Conservation (phyloP, 2,329 filamentous ascomycete genomes). For the Pseudogymnoascus pannorum region DNA sequence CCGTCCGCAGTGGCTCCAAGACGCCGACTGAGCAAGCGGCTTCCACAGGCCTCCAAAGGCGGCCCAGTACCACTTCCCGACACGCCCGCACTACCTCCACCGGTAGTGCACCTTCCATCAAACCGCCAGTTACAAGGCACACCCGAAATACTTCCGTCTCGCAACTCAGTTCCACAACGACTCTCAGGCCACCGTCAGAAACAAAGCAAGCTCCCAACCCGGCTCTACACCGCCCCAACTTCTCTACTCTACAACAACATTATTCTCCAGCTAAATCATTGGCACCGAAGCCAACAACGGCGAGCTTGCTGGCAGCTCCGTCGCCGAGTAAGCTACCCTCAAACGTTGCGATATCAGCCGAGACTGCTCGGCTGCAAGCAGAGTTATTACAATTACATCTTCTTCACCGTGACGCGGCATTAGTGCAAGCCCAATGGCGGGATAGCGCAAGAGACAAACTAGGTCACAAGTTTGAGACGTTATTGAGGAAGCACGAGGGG, state of each 20-base stretch:
- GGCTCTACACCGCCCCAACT: slow-evolving; percentile 29
- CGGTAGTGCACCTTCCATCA: slow-evolving; percentile 14
- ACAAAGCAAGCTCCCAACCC: slow-evolving; percentile 11
- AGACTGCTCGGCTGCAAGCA: slow-evolving; percentile 52
- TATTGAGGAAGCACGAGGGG: slow-evolving; percentile 35
- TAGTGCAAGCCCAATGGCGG: slow-evolving; percentile 44
- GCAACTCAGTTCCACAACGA: slow-evolving; percentile 16
- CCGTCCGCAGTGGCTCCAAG: background rate
- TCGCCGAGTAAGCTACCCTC: slow-evolving; percentile 54
- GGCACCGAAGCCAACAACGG: slow-evolving; percentile 54
- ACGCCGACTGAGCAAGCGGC: background rate
- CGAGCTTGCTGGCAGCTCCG: slow-evolving; percentile 50
- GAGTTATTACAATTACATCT: slow-evolving; percentile 60
- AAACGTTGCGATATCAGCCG: slow-evolving; percentile 51
- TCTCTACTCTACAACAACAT: slow-evolving; percentile 59
- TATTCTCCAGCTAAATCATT: slow-evolving; percentile 56
- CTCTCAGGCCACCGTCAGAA: slow-evolving; percentile 17
- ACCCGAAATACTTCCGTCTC: slow-evolving; percentile 25
- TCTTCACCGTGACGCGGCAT: slow-evolving; percentile 48
- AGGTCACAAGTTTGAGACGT: slow-evolving; percentile 36
- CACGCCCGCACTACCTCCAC: slow-evolving; percentile 5
- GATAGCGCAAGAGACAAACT: slow-evolving; percentile 46
- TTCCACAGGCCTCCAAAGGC: background rate
- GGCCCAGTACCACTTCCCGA: background rate
- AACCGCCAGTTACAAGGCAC: slow-evolving; percentile 21